A percentile compares a stretch with the other conserved stretches of the same genome.
Evolutionary conservation across 495 filamentous ascomycete genomes (phyloP).

Genomic region (Penicillium fimorum): DNA sequence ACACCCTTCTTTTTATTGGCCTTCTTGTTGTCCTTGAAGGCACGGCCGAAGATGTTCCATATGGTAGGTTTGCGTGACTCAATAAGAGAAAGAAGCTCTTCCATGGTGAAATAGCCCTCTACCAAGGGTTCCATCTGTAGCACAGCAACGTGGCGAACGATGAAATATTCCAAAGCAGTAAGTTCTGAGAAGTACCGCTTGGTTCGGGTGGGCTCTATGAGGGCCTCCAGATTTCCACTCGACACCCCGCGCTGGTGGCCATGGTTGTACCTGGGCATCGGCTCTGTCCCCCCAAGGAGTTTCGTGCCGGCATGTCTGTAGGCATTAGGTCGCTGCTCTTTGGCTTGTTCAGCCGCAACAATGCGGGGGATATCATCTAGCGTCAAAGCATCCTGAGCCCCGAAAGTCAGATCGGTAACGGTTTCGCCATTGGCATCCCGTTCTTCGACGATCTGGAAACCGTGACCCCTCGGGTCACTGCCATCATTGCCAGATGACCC

Average conservation of each 20-base stretch:
- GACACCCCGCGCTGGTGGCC: conserved; percentile 80
- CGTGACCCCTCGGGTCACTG: conserved; percentile 53
- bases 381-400: conserved; percentile 86
- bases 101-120: conserved; percentile 84
- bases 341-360: conserved; percentile 90
- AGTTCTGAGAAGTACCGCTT: conserved; percentile 96
- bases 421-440: conserved; percentile 69
- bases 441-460: conserved; percentile 85
- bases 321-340: conserved; percentile 85
- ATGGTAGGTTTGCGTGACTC: conserved; percentile 91
- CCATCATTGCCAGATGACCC: conserved; percentile 74
- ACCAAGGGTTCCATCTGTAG: conserved; percentile 92
- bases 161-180: conserved; percentile 94
- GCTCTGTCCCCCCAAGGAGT: conserved; percentile 60
- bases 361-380: conserved; percentile 98
- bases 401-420: conserved; percentile 76
- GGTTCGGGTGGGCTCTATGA: conserved; percentile 37
- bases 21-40: conserved; percentile 82
- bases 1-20: conserved; percentile 86
- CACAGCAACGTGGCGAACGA: conserved; percentile 91
- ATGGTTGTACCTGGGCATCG: conserved; percentile 64
- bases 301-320: conserved; percentile 73
- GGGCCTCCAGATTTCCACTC: conserved; percentile 55
- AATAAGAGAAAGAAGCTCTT: conserved; percentile 92
- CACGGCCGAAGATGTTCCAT: conserved; percentile 97